These are phyloP conservation scores for Neofusicoccum ribis DNA, from an alignment of 2,329 filamentous ascomycete genomes.

Conservation along the genomic window DNA sequence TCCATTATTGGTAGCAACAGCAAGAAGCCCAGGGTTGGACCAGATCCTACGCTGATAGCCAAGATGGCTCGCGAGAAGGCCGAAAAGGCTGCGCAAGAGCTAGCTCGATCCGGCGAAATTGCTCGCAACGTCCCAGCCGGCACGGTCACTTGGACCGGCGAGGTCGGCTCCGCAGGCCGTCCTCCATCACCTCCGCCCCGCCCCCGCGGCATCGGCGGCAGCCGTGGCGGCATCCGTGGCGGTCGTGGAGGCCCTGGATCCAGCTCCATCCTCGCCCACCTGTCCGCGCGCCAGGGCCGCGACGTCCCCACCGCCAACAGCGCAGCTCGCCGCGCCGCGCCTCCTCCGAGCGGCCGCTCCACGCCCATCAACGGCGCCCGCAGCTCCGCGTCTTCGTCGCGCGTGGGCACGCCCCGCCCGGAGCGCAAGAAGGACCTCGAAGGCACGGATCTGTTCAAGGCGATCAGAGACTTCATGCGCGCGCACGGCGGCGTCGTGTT, in stretches of 20 bases:
- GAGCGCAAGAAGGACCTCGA: slow-evolving; percentile 29
- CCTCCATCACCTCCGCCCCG: slow-evolving; percentile 50
- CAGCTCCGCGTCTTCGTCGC: slow-evolving; percentile 32
- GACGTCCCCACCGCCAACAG: slow-evolving; percentile 1
- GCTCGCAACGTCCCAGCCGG: slow-evolving; percentile 75
- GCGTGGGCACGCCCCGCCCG: slow-evolving; percentile 28
- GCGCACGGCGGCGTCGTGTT: slow-evolving; percentile 76
- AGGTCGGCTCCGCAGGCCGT: slow-evolving; percentile 74
- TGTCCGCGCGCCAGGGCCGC: slow-evolving; percentile 43
- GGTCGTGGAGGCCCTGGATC: slow-evolving; percentile 38
- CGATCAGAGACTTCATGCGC: slow-evolving; percentile 75
- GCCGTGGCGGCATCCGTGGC: slow-evolving; percentile 37
- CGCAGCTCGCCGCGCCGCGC: slow-evolving; percentile 12
- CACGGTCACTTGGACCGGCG: slow-evolving; percentile 91
- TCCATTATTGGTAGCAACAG: slow-evolving; percentile 66
- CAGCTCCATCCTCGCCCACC: slow-evolving; percentile 44
- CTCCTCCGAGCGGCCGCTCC: not conserved
- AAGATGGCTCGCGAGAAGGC: slow-evolving; percentile 80
- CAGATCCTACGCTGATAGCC: slow-evolving; percentile 76
- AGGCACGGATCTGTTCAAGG: slow-evolving; percentile 47
- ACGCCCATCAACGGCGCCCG: slow-evolving; percentile 22
- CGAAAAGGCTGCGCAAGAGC: slow-evolving; percentile 71
- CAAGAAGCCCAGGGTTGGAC: slow-evolving; percentile 64
- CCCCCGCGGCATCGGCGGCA: slow-evolving; percentile 49
- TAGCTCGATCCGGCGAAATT: slow-evolving; percentile 71